A percentile compares a stretch with the other conserved stretches of the same genome.
These are phyloP conservation scores for Aureobasidium namibiae DNA, from an alignment of 2,329 filamentous ascomycete genomes.

Conservation along the genomic window DNA sequence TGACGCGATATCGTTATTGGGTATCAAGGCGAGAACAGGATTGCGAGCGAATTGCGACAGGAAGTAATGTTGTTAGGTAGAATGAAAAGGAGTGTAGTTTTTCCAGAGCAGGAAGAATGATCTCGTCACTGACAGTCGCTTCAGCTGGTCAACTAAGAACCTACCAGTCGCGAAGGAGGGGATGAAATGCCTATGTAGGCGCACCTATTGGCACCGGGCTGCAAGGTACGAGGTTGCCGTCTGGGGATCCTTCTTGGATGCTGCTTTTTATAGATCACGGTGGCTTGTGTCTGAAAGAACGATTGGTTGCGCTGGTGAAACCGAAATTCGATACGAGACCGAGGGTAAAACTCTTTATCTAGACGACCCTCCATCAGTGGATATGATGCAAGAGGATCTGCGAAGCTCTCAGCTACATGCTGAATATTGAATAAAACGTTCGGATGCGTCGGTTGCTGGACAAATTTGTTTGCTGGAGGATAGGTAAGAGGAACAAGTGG, in stretches of 20 bases:
- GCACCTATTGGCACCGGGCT: not conserved
- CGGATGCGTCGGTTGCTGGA: not conserved
- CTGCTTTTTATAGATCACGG: slow-evolving; percentile 9
- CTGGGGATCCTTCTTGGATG: slow-evolving; percentile 3
- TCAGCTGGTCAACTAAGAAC: slow-evolving; percentile 6
- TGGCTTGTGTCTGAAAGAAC: not conserved
- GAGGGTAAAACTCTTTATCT: slow-evolving; percentile 9
- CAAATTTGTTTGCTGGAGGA: not conserved
- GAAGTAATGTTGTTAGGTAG: not conserved
- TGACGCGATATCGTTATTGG: not conserved
- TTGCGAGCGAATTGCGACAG: not conserved
- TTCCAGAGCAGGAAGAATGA: not conserved
- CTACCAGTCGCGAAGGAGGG: slow-evolving; percentile 3
- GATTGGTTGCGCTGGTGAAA: slow-evolving; percentile 12
- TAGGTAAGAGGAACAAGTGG: not conserved
- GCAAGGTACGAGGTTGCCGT: slow-evolving; percentile 12
- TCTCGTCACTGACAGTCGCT: not conserved
- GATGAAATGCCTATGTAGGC: slow-evolving; percentile 4
- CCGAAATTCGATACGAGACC: not conserved
- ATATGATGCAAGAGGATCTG: not conserved
- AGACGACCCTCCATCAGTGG: not conserved
- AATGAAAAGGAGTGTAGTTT: not conserved
- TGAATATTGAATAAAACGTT: not conserved
- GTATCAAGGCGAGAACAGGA: not conserved
- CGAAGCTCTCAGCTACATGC: not conserved